These are phyloP conservation scores for Apiosordaria backusii DNA, from an alignment of 495 filamentous ascomycete species.

Conservation along the genomic window DNA sequence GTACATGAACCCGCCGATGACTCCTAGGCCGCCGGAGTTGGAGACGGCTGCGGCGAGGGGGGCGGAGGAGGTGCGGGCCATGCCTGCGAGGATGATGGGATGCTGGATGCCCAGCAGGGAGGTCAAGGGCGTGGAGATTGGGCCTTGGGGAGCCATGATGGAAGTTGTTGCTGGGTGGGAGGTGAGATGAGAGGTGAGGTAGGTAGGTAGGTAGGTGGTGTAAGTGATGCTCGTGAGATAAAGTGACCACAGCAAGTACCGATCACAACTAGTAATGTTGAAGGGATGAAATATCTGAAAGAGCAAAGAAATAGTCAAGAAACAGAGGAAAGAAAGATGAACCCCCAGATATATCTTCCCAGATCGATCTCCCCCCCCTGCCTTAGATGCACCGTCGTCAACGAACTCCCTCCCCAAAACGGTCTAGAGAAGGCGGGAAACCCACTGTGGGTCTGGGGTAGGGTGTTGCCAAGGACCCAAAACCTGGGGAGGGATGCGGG, in stretches of 20 bases:
- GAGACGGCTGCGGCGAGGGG: constrained; percentile 78
- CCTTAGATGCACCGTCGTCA: not conserved
- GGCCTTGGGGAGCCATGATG: constrained; percentile 36
- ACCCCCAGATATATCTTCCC: not conserved
- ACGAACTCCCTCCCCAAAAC: not conserved
- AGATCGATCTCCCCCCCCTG: not conserved
- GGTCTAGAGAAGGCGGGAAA: not conserved
- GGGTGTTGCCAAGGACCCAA: not conserved
- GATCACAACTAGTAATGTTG: not conserved
- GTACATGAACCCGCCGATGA: constrained; percentile 82
- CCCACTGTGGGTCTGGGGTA: not conserved
- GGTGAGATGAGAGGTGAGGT: not conserved
- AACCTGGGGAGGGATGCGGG: not conserved
- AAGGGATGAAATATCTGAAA: not conserved
- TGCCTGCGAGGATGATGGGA: constrained; percentile 83
- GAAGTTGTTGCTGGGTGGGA: not conserved
- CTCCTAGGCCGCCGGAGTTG: constrained; percentile 83
- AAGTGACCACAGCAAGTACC: not conserved
- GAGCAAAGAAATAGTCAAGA: not conserved
- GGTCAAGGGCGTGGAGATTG: constrained; percentile 72
- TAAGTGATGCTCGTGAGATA: constrained; percentile 7
- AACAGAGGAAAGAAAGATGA: not conserved
- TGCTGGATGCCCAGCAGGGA: constrained; percentile 70
- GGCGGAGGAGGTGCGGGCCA: constrained; percentile 77
- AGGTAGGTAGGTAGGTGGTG: not conserved